These are phyloP conservation scores for Blastomyces parvus DNA, from an alignment of 2,329 filamentous ascomycete genomes.

Conservation along the genomic window DNA sequence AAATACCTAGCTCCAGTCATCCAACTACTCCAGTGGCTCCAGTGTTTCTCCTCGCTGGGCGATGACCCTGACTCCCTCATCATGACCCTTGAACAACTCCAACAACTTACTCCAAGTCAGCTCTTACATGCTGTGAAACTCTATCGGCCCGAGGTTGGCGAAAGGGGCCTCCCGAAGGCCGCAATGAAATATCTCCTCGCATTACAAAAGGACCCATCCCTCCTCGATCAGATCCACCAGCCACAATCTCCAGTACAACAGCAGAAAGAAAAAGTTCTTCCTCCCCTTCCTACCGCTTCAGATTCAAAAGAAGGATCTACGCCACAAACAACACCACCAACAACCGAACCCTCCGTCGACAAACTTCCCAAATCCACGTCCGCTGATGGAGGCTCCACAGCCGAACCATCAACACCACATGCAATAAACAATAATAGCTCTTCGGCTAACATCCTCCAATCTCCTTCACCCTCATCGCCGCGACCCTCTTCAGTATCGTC, in stretches of 20 bases:
- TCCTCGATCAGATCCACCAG: conserved; percentile 37
- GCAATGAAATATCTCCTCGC: conserved; percentile 77
- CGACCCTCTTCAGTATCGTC: conserved; percentile 15
- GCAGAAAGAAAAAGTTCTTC: conserved; percentile 15
- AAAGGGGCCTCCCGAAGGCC: conserved; percentile 81
- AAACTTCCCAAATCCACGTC: not conserved
- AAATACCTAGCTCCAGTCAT: conserved; percentile 82
- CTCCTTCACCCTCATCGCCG: conserved; percentile 20
- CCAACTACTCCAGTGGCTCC: conserved; percentile 91
- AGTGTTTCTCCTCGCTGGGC: conserved; percentile 89
- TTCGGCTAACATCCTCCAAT: conserved; percentile 17
- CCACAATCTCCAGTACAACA: conserved; percentile 21
- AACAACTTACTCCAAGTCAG: conserved; percentile 73
- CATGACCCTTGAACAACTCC: conserved; percentile 80
- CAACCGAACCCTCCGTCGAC: not conserved
- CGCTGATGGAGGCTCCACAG: conserved; percentile 7
- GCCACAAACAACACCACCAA: not conserved
- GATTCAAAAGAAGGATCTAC: not conserved
- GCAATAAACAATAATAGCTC: conserved; percentile 8
- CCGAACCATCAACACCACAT: conserved; percentile 9
- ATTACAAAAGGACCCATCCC: conserved; percentile 64
- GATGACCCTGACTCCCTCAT: conserved; percentile 85
- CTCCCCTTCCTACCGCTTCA: not conserved
- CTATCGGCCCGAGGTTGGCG: conserved; percentile 89
- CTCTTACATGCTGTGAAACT: conserved; percentile 85